Evolutionary conservation across 805 yeast species (phyloP).

Genomic region (Maudiozyma saulgeensis): DNA sequence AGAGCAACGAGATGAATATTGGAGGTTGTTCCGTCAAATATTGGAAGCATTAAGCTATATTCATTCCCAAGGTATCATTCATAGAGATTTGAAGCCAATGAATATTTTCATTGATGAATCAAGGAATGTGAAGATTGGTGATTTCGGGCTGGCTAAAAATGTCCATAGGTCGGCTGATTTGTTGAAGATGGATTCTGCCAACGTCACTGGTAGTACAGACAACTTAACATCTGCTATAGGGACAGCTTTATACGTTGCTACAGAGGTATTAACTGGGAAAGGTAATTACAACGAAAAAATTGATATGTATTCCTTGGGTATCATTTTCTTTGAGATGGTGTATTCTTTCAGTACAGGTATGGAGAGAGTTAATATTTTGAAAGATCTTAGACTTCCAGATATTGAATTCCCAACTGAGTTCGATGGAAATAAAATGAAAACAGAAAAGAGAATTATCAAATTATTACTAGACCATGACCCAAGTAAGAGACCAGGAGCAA

Average conservation of each 20-base stretch:
- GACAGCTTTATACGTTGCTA: constrained; percentile 86
- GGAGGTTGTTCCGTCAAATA: constrained; percentile 82
- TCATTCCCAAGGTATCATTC: constrained; percentile 89
- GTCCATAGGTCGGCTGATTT: constrained; percentile 45
- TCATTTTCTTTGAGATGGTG: constrained; percentile 93
- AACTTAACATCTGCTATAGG: constrained; percentile 91
- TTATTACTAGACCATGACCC: constrained; percentile 74
- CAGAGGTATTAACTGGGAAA: constrained; percentile 67
- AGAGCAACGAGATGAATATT: constrained; percentile 65
- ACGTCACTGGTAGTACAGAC: constrained; percentile 34
- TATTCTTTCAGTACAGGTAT: constrained; percentile 78
- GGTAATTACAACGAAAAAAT: constrained; percentile 85
- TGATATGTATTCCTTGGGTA: constrained; percentile 91
- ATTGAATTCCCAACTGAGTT: constrained; percentile 69
- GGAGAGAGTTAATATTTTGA: constrained; percentile 79
- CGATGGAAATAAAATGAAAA: constrained; percentile 36
- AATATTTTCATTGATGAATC: constrained; percentile 89
- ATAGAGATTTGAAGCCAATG: constrained; percentile 90
- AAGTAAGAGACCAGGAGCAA: constrained; percentile 67
- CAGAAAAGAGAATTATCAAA: constrained; percentile 60
- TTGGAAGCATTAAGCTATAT: constrained; percentile 85
- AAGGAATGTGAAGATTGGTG: constrained; percentile 88
- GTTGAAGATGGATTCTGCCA: constrained; percentile 24
- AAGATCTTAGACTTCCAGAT: constrained; percentile 46
- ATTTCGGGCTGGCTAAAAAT: constrained; percentile 91